phyloP scores from a whole-genome alignment of 2,329 filamentous ascomycete species.

The Fusarium newnesense region DNA sequence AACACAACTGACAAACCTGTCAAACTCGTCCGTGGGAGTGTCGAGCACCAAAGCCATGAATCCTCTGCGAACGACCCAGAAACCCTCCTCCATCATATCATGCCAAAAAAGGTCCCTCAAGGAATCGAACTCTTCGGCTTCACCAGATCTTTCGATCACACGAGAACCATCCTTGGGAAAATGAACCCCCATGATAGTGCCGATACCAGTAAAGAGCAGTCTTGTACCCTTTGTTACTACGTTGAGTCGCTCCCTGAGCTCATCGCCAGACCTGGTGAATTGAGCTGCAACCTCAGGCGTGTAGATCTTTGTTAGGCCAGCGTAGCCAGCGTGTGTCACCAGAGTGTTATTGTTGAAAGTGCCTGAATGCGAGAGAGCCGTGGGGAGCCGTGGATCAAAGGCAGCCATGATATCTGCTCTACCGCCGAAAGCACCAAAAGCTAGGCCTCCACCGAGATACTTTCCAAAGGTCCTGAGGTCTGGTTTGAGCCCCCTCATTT shows the following conservation, averaged over 20 bases:
- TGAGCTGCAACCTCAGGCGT: conserved; percentile 46
- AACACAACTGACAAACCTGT: conserved; percentile 53
- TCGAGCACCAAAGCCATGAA: conserved; percentile 54
- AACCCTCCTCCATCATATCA: conserved; percentile 57
- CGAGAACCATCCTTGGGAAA: conserved; percentile 47
- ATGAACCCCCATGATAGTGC: conserved; percentile 51
- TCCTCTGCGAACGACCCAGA: conserved; percentile 55
- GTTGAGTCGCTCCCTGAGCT: conserved; percentile 46
- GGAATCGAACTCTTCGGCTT: conserved; percentile 46
- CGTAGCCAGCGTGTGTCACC: conserved; percentile 66
- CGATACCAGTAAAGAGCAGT: conserved; percentile 52
- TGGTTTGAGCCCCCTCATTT: conserved; percentile 57
- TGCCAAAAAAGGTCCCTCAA: conserved; percentile 58
- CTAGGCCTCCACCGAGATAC: conserved; percentile 72
- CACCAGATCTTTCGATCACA: conserved; percentile 43
- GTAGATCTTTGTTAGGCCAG: conserved; percentile 50
- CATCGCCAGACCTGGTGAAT: conserved; percentile 48
- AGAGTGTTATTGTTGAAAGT: conserved; percentile 76
- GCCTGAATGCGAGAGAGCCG: conserved; percentile 64
- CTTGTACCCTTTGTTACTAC: conserved; percentile 48
- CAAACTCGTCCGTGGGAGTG: conserved; percentile 52
- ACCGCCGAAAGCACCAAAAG: conserved; percentile 75
- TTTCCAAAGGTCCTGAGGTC: conserved; percentile 75
- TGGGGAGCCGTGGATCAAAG: conserved; percentile 60
- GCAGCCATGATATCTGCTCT: conserved; percentile 66